Percentiles rank a stretch among this genome's conserved stretches.
Conservation (phyloP, 306 rosid genomes). For the Cicer pinnatifidum region DNA sequence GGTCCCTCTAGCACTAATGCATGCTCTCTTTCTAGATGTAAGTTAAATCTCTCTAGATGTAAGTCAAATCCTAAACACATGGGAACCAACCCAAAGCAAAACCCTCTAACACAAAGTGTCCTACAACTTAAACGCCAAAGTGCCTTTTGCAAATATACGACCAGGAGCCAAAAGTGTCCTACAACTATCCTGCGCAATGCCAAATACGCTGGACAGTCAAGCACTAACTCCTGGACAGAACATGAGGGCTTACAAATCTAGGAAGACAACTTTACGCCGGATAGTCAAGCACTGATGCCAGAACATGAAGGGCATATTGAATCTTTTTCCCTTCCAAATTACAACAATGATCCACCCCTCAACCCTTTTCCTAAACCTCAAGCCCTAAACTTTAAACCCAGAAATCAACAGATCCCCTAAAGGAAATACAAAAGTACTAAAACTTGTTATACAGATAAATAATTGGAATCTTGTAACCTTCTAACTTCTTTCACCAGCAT, state of each 20-base stretch:
- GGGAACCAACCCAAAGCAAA: background rate
- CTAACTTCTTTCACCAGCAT: background rate
- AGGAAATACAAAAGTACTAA: conserved; percentile 21
- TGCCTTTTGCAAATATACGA: background rate
- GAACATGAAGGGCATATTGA: too few relatives aligned
- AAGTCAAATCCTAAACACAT: background rate
- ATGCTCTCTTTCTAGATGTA: background rate
- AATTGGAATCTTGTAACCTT: background rate
- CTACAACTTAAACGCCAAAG: background rate
- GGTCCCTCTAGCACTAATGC: background rate
- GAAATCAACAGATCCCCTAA: background rate
- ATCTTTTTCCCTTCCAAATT: too few relatives aligned
- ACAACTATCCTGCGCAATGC: background rate
- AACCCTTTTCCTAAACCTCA: background rate
- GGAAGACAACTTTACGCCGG: background rate
- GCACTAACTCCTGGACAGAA: background rate
- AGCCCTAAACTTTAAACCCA: too few relatives aligned
- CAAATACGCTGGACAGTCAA: background rate
- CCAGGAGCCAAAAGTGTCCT: background rate
- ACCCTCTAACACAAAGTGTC: background rate
- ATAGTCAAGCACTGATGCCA: too few relatives aligned
- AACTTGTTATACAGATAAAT: background rate
- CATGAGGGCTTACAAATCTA: background rate
- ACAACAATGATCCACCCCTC: background rate
- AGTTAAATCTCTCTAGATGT: background rate